These are phyloP conservation scores for Lipomyces kockii DNA, from an alignment of 805 yeast genomes.

Conservation along the genomic window DNA sequence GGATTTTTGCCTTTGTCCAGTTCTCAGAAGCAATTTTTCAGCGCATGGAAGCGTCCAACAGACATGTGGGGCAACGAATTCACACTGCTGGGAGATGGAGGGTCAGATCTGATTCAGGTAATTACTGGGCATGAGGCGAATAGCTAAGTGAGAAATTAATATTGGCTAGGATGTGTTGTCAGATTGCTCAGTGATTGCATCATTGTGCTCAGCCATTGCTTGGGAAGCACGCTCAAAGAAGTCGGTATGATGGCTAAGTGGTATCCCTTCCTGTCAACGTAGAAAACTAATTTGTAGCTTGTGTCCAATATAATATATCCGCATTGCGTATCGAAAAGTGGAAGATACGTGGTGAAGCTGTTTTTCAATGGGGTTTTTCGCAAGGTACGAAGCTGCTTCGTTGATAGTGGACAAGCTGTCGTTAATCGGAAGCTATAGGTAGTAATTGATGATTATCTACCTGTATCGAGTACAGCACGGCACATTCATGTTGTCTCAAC, in stretches of 20 bases:
- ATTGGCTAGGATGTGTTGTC: slow-evolving; percentile 44
- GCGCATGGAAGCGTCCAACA: slow-evolving; percentile 37
- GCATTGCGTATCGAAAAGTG: slow-evolving; percentile 38
- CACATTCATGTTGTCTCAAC: slow-evolving; percentile 46
- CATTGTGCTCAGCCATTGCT: slow-evolving; percentile 58
- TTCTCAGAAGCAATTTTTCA: slow-evolving; percentile 25
- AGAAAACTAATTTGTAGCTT: slow-evolving; percentile 11
- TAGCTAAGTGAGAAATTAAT: background rate
- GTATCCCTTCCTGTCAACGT: background rate
- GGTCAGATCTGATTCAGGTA: slow-evolving; percentile 26
- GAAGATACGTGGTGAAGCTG: slow-evolving; percentile 51
- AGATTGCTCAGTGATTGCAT: slow-evolving; percentile 78
- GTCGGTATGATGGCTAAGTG: slow-evolving; percentile 1
- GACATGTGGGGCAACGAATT: slow-evolving; percentile 25
- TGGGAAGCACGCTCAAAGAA: slow-evolving; percentile 36
- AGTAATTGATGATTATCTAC: slow-evolving; percentile 54
- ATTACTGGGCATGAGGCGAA: background rate
- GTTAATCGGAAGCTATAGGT: slow-evolving; percentile 37
- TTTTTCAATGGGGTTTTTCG: slow-evolving; percentile 60
- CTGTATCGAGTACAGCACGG: slow-evolving; percentile 41
- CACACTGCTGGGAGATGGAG: slow-evolving; percentile 16
- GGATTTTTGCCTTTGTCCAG: slow-evolving; percentile 34
- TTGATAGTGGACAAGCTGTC: background rate
- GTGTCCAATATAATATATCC: slow-evolving; percentile 39
- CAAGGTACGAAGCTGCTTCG: slow-evolving; percentile 37